A percentile compares a stretch with the other conserved stretches of the same genome.
These are phyloP conservation scores for Salix brachista DNA, from an alignment of 345 rosid genomes.

Conservation along the genomic window DNA sequence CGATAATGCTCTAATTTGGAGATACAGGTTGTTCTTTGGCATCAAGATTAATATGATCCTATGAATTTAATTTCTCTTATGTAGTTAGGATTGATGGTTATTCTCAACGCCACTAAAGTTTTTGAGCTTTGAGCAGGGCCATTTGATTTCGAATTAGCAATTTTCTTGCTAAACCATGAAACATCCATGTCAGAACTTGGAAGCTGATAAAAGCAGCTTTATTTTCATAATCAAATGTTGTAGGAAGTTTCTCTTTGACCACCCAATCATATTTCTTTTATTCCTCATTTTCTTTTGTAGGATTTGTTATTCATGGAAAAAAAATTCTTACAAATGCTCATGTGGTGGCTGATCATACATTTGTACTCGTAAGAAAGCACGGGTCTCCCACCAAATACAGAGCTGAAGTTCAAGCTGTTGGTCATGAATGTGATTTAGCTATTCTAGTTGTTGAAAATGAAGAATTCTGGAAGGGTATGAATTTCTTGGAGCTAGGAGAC, in stretches of 20 bases:
- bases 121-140: neutral
- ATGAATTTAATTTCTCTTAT: neutral
- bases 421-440: slow-evolving; percentile 87
- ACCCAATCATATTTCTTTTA: neutral
- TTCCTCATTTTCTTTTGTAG: slow-evolving; percentile 18
- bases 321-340: slow-evolving; percentile 83
- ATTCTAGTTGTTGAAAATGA: slow-evolving; percentile 61
- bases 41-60: neutral
- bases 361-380: slow-evolving; percentile 80
- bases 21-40: neutral
- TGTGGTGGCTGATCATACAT: slow-evolving; percentile 79
- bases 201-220: neutral
- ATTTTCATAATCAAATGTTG: neutral
- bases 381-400: slow-evolving; percentile 68
- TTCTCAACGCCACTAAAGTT: neutral
- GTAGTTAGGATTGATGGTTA: neutral
- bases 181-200: neutral
- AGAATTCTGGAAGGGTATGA: slow-evolving; percentile 62
- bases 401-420: slow-evolving; percentile 66
- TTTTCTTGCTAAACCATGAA: neutral
- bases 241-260: neutral
- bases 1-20: neutral
- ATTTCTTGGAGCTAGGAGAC: slow-evolving; percentile 67
- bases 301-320: slow-evolving; percentile 60
- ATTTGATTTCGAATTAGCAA: neutral